phyloP scores from a whole-genome alignment of 306 rosid species.

The Trifolium fragiferum region DNA sequence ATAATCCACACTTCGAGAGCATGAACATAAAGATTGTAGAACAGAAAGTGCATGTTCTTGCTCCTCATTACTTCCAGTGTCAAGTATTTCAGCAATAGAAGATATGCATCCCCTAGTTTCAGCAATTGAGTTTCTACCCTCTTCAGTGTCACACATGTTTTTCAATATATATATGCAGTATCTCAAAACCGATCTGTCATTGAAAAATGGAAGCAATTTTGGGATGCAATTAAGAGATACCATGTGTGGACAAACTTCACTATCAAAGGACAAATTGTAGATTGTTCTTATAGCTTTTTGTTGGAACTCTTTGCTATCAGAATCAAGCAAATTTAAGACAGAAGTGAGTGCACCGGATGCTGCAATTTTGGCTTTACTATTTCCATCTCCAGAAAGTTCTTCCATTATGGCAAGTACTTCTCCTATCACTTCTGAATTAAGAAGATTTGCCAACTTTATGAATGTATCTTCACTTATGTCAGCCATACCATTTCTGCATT shows the following conservation, averaged over 20 bases:
- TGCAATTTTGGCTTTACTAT: constrained; percentile 49
- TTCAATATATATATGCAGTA: constrained; percentile 63
- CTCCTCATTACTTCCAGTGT: constrained; percentile 56
- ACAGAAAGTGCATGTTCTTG: constrained; percentile 78
- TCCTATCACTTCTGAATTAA: constrained; percentile 60
- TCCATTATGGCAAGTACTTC: constrained; percentile 77
- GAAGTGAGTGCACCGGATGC: constrained; percentile 61
- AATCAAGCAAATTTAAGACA: constrained; percentile 59
- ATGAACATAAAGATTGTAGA: constrained; percentile 78
- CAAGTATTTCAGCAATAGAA: constrained; percentile 65
- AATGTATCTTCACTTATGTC: constrained; percentile 56
- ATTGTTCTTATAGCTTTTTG: constrained; percentile 57
- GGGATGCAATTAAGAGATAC: constrained; percentile 64
- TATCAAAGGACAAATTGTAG: constrained; percentile 59
- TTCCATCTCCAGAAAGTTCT: constrained; percentile 57
- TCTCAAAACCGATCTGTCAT: constrained; percentile 47
- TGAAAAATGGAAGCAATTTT: constrained; percentile 63
- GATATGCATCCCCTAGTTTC: constrained; percentile 82
- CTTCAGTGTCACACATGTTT: constrained; percentile 62
- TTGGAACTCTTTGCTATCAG: constrained; percentile 53
- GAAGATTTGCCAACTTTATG: constrained; percentile 56
- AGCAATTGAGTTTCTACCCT: constrained; percentile 60
- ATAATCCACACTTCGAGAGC: constrained; percentile 67
- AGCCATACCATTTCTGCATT: constrained; percentile 56
- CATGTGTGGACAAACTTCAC: constrained; percentile 53